Conservation (phyloP, 177 flowering plant species). For the Vitis hybrid region DNA sequence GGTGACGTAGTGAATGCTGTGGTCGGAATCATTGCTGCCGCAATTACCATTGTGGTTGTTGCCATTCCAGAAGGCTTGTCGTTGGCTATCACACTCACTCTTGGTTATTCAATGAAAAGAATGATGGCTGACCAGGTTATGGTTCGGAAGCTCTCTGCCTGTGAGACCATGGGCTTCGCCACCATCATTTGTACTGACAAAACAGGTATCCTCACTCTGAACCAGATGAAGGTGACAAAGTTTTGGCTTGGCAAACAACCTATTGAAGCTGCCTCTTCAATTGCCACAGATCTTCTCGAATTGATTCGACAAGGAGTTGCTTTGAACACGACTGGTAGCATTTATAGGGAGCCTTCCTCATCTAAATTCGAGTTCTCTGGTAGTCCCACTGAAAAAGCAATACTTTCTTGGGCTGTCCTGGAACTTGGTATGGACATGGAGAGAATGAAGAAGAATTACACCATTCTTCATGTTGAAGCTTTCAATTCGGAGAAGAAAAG, state of each 20-base stretch:
- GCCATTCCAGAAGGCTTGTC: conserved; percentile 50
- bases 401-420: conserved; percentile 46
- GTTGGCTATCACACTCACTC: conserved; percentile 39
- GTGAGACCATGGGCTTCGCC: conserved; percentile 49
- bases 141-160: conserved; percentile 50
- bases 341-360: conserved; percentile 26
- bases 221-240: conserved; percentile 47
- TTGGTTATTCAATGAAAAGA: conserved; percentile 47
- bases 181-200: conserved; percentile 47
- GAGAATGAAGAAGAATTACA: conserved; percentile 21
- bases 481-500: conserved; percentile 55
- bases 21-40: conserved; percentile 31
- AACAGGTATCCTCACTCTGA: conserved; percentile 50
- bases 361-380: conserved; percentile 43
- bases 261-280: conserved; percentile 6
- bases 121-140: conserved; percentile 47
- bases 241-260: conserved; percentile 38
- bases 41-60: conserved; percentile 37
- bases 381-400: conserved; percentile 55
- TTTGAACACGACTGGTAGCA: conserved; percentile 61
- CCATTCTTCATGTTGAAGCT: conserved; percentile 37
- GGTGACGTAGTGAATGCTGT: conserved; percentile 32
- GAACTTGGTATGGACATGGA: conserved; percentile 47
- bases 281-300: conserved; percentile 23
- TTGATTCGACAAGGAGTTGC: conserved; percentile 57